A percentile compares a stretch with the other conserved stretches of the same genome.
Conservation (phyloP, 306 rosid genomes). For the Fragaria nilgerrensis region DNA sequence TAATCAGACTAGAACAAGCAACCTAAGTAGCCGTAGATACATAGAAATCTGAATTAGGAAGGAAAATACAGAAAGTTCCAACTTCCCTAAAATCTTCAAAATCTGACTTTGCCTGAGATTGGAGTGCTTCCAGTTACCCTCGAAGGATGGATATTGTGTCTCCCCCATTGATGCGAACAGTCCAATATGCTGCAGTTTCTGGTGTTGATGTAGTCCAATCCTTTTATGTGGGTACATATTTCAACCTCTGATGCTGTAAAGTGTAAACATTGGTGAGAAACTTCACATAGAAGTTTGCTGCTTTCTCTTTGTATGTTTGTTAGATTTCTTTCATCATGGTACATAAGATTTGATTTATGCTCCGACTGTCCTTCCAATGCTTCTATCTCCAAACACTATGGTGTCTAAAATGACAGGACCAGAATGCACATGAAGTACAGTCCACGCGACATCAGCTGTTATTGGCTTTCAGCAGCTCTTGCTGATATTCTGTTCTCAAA, state of each 20-base stretch:
- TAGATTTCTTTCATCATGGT: conserved; percentile 15
- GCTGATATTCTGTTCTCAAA: neutral
- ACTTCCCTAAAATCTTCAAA: neutral
- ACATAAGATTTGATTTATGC: conserved; percentile 21
- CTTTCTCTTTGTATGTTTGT: neutral
- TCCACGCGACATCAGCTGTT: neutral
- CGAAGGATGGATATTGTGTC: conserved; percentile 12
- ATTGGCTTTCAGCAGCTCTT: neutral
- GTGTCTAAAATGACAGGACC: neutral
- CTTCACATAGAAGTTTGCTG: conserved; percentile 6
- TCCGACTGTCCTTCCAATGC: conserved; percentile 15
- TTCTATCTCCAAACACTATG: neutral
- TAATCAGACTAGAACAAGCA: neutral
- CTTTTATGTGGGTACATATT: neutral
- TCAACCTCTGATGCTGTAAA: conserved; percentile 9
- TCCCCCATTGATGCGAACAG: neutral
- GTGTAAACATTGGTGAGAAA: conserved; percentile 12
- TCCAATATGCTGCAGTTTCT: conserved; percentile 10
- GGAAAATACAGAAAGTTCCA: neutral
- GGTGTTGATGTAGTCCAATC: neutral
- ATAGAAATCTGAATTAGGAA: neutral
- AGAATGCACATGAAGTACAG: neutral
- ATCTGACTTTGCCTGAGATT: neutral
- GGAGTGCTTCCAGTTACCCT: conserved; percentile 16
- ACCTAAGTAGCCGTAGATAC: neutral